These are phyloP conservation scores for Hemileia vastatrix DNA, from an alignment of 1,284 basidiomycete species.

Conservation along the genomic window DNA sequence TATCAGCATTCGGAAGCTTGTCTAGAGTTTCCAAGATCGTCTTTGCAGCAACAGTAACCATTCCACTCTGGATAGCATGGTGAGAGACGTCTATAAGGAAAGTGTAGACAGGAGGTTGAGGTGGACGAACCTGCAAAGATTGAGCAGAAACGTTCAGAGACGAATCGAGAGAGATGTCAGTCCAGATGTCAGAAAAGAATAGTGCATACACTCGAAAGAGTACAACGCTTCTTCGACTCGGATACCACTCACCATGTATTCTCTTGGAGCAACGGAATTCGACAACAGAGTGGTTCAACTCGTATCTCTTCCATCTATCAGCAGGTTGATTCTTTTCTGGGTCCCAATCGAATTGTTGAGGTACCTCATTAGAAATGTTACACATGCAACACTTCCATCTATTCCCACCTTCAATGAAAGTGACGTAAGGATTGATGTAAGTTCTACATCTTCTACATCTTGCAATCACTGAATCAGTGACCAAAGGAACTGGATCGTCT, in stretches of 20 bases:
- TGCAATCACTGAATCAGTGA: constrained; percentile 43
- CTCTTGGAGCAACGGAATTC: constrained; percentile 44
- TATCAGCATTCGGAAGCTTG: constrained; percentile 40
- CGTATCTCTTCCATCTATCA: constrained; percentile 41
- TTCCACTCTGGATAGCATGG: constrained; percentile 38
- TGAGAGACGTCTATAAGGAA: constrained; percentile 43
- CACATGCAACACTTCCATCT: constrained; percentile 46
- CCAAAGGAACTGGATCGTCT: constrained; percentile 41
- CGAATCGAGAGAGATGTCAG: not conserved
- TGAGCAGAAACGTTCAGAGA: not conserved
- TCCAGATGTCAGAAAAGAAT: no score
- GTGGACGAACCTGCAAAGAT: constrained; percentile 34
- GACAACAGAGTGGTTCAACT: constrained; percentile 43
- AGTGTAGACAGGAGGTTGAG: constrained; percentile 43
- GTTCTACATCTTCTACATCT: constrained; percentile 43
- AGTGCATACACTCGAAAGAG: not conserved
- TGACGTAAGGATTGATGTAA: constrained; percentile 45
- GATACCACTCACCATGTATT: constrained; percentile 40
- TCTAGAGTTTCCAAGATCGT: constrained; percentile 41
- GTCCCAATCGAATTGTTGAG: constrained; percentile 44
- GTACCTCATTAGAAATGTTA: constrained; percentile 44
- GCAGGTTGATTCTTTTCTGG: constrained; percentile 43
- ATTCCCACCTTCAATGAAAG: constrained; percentile 43
- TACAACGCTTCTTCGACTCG: not conserved
- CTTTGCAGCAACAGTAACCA: constrained; percentile 39